phyloP scores from a whole-genome alignment of 768 basidiomycete species.

The Gymnopilus dilepis region DNA sequence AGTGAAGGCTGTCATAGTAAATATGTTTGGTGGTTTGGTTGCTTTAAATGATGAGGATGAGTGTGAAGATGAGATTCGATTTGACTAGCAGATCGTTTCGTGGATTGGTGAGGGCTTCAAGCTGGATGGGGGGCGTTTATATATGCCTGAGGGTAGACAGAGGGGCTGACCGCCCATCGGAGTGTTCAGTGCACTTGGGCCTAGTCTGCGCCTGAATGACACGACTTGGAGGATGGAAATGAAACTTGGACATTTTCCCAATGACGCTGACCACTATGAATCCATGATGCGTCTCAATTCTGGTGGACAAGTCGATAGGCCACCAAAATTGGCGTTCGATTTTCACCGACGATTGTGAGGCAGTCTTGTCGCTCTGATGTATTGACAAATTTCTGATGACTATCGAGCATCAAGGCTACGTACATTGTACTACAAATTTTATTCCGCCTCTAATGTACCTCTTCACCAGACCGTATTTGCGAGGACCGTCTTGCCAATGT shows the following conservation, averaged over 20 bases:
- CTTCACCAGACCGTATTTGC: conserved; percentile 28
- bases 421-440: neutral
- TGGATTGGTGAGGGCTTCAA: conserved; percentile 17
- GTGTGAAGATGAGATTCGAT: conserved; percentile 6
- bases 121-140: conserved; percentile 5
- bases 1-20: conserved; percentile 11
- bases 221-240: neutral
- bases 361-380: too few species aligned
- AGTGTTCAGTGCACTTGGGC: neutral
- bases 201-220: conserved; percentile 10
- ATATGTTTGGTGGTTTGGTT: conserved; percentile 1
- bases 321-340: too few species aligned
- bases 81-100: conserved; percentile 22
- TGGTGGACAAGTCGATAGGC: too few species aligned
- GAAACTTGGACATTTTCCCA: neutral
- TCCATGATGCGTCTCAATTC: neutral
- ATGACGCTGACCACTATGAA: neutral
- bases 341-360: too few species aligned
- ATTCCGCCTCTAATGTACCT: neutral
- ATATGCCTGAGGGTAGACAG: conserved; percentile 3
- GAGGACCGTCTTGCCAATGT: conserved; percentile 25
- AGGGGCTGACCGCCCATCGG: neutral
- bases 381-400: too few species aligned
- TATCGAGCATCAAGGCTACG: too few species aligned
- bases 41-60: neutral